phyloP scores from a whole-genome alignment of 2,329 filamentous ascomycete species.

The Diaporthe capsici region DNA sequence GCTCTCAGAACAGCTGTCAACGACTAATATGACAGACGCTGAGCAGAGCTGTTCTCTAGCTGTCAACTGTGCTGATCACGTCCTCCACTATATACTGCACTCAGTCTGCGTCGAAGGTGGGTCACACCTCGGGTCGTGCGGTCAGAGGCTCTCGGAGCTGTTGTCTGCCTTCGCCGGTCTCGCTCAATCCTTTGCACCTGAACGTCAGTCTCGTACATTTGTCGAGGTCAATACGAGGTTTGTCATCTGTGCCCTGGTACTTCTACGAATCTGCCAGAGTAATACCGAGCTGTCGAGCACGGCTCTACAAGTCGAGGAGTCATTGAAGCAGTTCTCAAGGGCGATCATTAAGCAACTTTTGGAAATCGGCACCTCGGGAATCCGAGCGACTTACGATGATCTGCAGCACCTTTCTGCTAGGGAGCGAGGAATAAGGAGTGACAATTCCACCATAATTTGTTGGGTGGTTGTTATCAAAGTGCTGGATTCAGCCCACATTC shows the following conservation, averaged over 20 bases:
- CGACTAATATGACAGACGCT: constrained; percentile 42
- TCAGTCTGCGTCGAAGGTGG: constrained; percentile 57
- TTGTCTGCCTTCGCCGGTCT: constrained; percentile 46
- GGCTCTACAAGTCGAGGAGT: constrained; percentile 62
- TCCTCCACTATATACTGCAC: constrained; percentile 63
- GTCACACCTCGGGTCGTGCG: constrained; percentile 57
- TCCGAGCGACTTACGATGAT: constrained; percentile 63
- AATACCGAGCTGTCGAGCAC: constrained; percentile 50
- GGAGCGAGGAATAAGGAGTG: constrained; percentile 66
- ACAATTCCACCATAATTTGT: constrained; percentile 61
- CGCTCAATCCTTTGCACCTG: constrained; percentile 21
- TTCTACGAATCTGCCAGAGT: constrained; percentile 60
- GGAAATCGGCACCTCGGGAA: constrained; percentile 55
- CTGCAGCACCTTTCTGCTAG: constrained; percentile 61
- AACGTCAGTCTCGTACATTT: constrained; percentile 49
- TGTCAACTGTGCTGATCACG: constrained; percentile 53
- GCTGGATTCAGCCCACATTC: constrained; percentile 64
- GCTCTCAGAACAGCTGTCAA: constrained; percentile 62
- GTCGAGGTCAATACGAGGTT: constrained; percentile 55
- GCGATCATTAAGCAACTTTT: constrained; percentile 58
- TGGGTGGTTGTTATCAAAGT: constrained; percentile 73
- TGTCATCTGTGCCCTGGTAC: constrained; percentile 55
- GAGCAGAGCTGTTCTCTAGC: constrained; percentile 39
- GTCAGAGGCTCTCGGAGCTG: constrained; percentile 59
- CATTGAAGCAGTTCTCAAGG: constrained; percentile 60